Percentiles rank a stretch among this genome's conserved stretches.
Evolutionary conservation across 768 basidiomycete genomes (phyloP).

Genomic region (Boletus rubroflammeus): DNA sequence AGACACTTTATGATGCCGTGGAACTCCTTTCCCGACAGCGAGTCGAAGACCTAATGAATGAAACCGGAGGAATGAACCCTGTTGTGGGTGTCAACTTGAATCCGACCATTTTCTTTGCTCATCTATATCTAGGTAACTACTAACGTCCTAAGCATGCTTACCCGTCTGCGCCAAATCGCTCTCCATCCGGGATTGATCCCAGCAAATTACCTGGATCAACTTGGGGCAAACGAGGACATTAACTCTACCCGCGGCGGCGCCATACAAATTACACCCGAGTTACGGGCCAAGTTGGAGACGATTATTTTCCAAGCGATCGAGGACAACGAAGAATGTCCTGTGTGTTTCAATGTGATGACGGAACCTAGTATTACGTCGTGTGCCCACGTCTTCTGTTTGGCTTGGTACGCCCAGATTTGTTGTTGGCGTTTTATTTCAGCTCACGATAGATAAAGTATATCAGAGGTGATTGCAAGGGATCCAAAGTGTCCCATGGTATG

Average conservation of each 20-base stretch:
- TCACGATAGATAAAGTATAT: conserved; percentile 45
- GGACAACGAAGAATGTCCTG: conserved; percentile 79
- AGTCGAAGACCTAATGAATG: conserved; percentile 52
- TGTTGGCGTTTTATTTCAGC: background rate
- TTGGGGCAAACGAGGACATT: conserved; percentile 35
- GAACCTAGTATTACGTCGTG: conserved; percentile 75
- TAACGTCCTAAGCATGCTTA: conserved; percentile 78
- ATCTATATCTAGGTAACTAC: conserved; percentile 49
- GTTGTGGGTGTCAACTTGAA: conserved; percentile 32
- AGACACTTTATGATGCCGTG: conserved; percentile 69
- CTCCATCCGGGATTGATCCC: conserved; percentile 79
- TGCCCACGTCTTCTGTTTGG: conserved; percentile 66
- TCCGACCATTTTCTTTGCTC: background rate
- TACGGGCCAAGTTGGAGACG: conserved; percentile 53
- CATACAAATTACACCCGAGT: conserved; percentile 47
- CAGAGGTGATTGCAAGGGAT: conserved; percentile 64
- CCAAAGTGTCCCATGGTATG: conserved; percentile 80
- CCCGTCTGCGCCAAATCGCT: conserved; percentile 78
- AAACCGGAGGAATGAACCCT: conserved; percentile 36
- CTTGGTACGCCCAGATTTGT: conserved; percentile 46
- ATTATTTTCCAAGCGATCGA: conserved; percentile 66
- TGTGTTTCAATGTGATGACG: conserved; percentile 58
- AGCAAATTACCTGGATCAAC: conserved; percentile 61
- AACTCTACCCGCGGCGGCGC: conserved; percentile 18
- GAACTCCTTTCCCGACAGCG: conserved; percentile 59